Conservation (phyloP, 805 yeast genomes). For the Starmerella scarabaei region DNA sequence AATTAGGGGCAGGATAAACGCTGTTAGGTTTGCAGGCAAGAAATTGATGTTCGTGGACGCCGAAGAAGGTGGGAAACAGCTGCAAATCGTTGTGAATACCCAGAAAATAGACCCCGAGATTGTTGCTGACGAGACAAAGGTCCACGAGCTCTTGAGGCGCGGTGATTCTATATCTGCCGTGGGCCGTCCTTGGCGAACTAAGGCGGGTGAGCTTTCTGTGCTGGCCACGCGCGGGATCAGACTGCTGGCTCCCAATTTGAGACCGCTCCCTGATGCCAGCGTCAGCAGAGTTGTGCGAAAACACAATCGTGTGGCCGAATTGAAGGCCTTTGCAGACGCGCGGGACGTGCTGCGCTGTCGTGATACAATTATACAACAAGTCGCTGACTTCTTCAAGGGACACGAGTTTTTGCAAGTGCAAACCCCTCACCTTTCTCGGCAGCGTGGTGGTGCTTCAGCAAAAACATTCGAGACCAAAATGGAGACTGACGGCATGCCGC, state of each 20-base stretch:
- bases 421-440: constrained; percentile 65
- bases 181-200: constrained; percentile 67
- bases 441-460: constrained; percentile 84
- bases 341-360: constrained; percentile 39
- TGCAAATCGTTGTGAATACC: constrained; percentile 53
- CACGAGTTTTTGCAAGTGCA: constrained; percentile 59
- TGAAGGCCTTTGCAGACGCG: constrained; percentile 45
- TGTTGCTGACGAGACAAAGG: constrained; percentile 27
- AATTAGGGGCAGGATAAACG: constrained; percentile 39
- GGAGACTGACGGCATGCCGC: constrained; percentile 17
- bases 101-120: constrained; percentile 31
- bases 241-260: constrained; percentile 56
- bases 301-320: constrained; percentile 59
- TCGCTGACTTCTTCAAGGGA: constrained; percentile 44
- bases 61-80: constrained; percentile 36
- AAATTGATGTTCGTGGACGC: constrained; percentile 60
- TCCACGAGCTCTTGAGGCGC: constrained; percentile 32
- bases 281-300: constrained; percentile 44
- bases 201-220: constrained; percentile 66
- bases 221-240: constrained; percentile 39
- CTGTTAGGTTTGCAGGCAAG: constrained; percentile 53
- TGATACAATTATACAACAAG: constrained; percentile 38
- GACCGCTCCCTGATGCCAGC: constrained; percentile 54
- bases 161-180: constrained; percentile 60
- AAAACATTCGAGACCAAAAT: constrained; percentile 60